Evolutionary conservation across 768 basidiomycete genomes (phyloP), one percentile per base, ranked within the genome.

Genomic region (Hebeloma cylindrosporum): DNA sequence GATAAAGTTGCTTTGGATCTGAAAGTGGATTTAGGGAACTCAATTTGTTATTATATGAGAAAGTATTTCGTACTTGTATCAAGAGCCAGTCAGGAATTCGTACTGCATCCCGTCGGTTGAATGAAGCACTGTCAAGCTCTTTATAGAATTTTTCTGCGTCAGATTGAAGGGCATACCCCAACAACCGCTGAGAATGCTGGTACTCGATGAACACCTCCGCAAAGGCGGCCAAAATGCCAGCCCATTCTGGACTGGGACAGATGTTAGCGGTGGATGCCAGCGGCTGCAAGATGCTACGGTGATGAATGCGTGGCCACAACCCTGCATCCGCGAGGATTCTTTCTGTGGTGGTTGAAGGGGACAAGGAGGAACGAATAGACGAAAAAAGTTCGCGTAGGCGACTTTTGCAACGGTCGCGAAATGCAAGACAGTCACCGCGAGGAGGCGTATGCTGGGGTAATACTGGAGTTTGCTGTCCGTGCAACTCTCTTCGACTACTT

Each of bases 1-100:
- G 4, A 69, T 44, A 26, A 80, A 64, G 37, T 77, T 62, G 5
- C 65, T 56, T 45, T 79, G 73, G 1, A 79, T 64, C 77, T 79
- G 20, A 36, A 28, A 43, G 21, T 29, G 22, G 34, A n/a, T n/a
- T n/a, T n/a, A n/a, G n/a, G n/a, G n/a, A n/a, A n/a, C n/a, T n/a
- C n/a, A 18, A 34, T 37, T 37, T 29, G 22, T 36, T 6, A 52
- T n/a, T n/a, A n/a, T n/a, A n/a, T n/a, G n/a, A n/a, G 32, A n/a
- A 41, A 47, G 46, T 37, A 43, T 22, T 39, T 30, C 27, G 31
- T 17, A 74, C 70, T 61, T 77, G 75, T 8, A 78, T 62, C 10
- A 77, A 50, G 0, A 74, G 50, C 75, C 73, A 78, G 39, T 73
- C 73, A 1, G 65, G 60, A 52, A 69, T 40, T 21, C 41, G 18